phyloP scores from a whole-genome alignment of 2,329 filamentous ascomycete species.

The Clonostachys chloroleuca region DNA sequence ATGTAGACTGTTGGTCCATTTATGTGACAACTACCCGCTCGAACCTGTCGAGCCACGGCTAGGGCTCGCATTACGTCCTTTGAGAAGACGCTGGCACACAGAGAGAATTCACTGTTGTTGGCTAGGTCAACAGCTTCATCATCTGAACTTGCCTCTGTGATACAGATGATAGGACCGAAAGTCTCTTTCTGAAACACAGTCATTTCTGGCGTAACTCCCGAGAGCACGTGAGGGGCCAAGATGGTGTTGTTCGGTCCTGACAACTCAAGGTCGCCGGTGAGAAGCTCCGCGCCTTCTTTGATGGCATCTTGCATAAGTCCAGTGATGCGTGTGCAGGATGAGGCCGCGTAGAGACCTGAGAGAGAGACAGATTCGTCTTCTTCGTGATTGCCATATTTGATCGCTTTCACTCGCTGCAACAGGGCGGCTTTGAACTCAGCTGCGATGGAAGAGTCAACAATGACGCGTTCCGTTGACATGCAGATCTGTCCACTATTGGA shows the following conservation, averaged over 20 bases:
- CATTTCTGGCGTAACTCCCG: constrained; percentile 59
- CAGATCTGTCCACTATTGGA: constrained; percentile 56
- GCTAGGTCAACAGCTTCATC: constrained; percentile 62
- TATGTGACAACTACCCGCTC: constrained; percentile 47
- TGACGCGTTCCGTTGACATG: constrained; percentile 64
- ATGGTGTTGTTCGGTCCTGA: constrained; percentile 31
- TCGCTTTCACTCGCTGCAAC: background rate
- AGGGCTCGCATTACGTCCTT: constrained; percentile 50
- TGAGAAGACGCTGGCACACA: constrained; percentile 61
- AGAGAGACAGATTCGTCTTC: background rate
- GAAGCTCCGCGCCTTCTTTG: constrained; percentile 49
- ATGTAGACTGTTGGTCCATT: constrained; percentile 37
- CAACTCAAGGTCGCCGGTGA: constrained; percentile 39
- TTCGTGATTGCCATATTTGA: background rate
- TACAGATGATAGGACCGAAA: constrained; percentile 60
- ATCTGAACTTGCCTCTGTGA: constrained; percentile 53
- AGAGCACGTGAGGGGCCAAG: constrained; percentile 55
- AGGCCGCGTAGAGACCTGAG: constrained; percentile 6
- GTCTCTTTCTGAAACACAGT: constrained; percentile 61
- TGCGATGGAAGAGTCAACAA: constrained; percentile 20
- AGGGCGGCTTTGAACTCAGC: constrained; percentile 5
- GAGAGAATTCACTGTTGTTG: constrained; percentile 67
- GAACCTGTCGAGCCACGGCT: constrained; percentile 44
- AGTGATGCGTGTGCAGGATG: constrained; percentile 11
- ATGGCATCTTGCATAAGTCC: constrained; percentile 48